Evolutionary conservation across 495 filamentous ascomycete species (phyloP), one percentile per base, ranked within the genome.

Genomic region (Chaetomium cochliodes): DNA sequence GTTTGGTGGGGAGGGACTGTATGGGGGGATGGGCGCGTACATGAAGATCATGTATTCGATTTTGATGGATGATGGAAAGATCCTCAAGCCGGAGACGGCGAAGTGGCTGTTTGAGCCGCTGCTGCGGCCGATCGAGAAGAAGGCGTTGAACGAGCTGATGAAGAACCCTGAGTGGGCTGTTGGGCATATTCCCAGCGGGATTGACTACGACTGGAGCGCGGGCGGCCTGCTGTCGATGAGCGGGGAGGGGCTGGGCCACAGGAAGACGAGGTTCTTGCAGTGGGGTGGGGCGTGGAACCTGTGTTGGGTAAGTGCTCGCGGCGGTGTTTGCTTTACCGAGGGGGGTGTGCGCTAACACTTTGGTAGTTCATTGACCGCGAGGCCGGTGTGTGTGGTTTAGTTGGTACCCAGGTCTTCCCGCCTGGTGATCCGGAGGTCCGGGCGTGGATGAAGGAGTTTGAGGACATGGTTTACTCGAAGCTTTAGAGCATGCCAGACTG

Each of bases 271-370:
- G 50, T 73, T 72, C 28, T 8, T 78, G 60, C 69, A 73, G 66
- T 79, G 78, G 76, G 71, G 72, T 8, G 78, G 77, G 4, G 67
- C 67, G 23, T 72, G 67, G 56, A 79, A 77, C 47, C 12, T 69
- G 46, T 44, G 16, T 53, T 76, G 74, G 74, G 74, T 76, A 47
- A 65, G 74, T 72, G 8, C 18, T 1, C 1, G 13, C 2, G 5
- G n/a, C 23, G 16, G 33, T 60, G 3, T 54, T 3, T 20, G n/a
- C 25, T 11, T 41, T 3, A 18, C 7, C 30, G 33, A 12, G n/a
- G 28, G 50, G 13, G 11, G 8, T 33, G 46, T 20, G 18, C 8
- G 53, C 67, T 68, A 26, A 70, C 67, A 28, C 18, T 11, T 49
- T 3, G 46, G 57, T 58, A 77, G 75, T 76, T 74, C 60, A 70